Evolutionary conservation across 306 rosid genomes (phyloP).

Genomic region (Vicia faba): DNA sequence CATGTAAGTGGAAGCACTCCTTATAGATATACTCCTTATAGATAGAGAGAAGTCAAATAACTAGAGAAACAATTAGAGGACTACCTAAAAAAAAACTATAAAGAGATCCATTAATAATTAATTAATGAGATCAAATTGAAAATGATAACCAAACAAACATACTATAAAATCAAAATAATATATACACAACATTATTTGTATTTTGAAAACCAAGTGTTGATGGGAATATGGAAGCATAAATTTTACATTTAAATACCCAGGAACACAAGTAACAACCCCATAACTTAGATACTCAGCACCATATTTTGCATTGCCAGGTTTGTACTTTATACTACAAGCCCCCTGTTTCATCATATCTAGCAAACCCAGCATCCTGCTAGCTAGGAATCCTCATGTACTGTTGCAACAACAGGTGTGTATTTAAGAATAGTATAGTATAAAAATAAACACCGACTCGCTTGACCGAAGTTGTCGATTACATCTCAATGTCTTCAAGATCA

Average conservation of each 20-base stretch:
- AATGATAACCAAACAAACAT: background rate
- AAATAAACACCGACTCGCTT: constrained; percentile 8
- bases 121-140: background rate
- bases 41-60: too few relatives aligned
- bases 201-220: constrained; percentile 12
- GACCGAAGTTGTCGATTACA: constrained; percentile 49
- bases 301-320: constrained; percentile 28
- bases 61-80: too few relatives aligned
- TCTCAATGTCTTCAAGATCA: constrained; percentile 90
- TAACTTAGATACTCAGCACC: constrained; percentile 14
- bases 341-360: constrained; percentile 11
- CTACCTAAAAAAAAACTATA: too few relatives aligned
- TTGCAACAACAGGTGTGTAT: constrained; percentile 21
- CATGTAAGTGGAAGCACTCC: too few relatives aligned
- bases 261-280: constrained; percentile 25
- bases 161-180: background rate
- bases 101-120: background rate
- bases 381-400: background rate
- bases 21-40: too few relatives aligned
- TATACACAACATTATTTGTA: background rate
- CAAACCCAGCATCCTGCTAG: constrained; percentile 3
- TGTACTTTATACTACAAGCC: constrained; percentile 17
- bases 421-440: constrained; percentile 17
- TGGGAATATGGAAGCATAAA: constrained; percentile 2
- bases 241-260: constrained; percentile 31